phyloP scores from a whole-genome alignment of 768 basidiomycete species.

The Russula ochroleuca region DNA sequence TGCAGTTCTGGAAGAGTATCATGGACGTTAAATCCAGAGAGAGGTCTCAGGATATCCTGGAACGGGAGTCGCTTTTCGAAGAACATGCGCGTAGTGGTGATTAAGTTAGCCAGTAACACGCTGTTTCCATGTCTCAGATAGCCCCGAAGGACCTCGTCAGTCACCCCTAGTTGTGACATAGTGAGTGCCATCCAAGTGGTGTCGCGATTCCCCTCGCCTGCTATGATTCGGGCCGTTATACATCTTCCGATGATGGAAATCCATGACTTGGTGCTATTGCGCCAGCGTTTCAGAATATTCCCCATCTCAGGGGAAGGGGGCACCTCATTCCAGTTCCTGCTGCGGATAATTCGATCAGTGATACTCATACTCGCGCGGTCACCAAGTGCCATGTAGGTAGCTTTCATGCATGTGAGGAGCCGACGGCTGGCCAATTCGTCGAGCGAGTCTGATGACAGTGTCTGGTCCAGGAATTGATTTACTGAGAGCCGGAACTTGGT shows the following conservation, averaged over 20 bases:
- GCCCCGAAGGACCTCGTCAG: not conserved
- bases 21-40: not conserved
- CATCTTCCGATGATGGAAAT: not conserved
- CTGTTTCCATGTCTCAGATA: constrained; percentile 3
- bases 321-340: not conserved
- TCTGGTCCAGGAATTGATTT: not conserved
- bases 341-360: too few species aligned
- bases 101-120: not conserved
- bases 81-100: not conserved
- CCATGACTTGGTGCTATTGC: not conserved
- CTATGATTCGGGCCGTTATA: not conserved
- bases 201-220: not conserved
- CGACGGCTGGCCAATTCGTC: not conserved
- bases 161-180: not conserved
- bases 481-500: not conserved
- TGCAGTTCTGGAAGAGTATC: not conserved
- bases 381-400: not conserved
- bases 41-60: not conserved
- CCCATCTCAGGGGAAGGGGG: not conserved
- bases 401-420: not conserved
- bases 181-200: not conserved
- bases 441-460: not conserved
- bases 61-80: not conserved
- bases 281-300: not conserved
- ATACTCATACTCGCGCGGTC: too few species aligned